phyloP scores from a whole-genome alignment of 164 flowering plant species.

The Brasenia schreberi region DNA sequence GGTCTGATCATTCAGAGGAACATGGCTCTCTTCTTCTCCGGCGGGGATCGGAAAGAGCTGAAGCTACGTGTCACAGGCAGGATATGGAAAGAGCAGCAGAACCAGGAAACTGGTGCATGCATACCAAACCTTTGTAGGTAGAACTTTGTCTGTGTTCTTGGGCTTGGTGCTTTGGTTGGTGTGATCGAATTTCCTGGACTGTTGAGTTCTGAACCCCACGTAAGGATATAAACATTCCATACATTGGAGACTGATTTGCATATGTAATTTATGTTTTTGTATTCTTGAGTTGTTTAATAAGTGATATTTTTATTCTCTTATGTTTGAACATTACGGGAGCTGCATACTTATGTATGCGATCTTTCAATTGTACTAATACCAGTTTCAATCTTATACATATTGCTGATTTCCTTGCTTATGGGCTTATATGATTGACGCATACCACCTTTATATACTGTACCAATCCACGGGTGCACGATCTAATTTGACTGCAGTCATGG shows the following conservation, averaged over 20 bases:
- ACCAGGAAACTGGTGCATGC: constrained; percentile 57
- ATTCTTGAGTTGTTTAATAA: neutral
- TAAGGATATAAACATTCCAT: neutral
- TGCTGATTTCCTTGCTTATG: too few species aligned
- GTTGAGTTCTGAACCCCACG: neutral
- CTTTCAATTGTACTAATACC: too few species aligned
- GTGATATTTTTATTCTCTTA: too few species aligned
- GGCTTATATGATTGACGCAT: too few species aligned
- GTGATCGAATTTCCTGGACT: too few species aligned
- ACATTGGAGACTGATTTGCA: neutral
- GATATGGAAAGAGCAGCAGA: constrained; percentile 96
- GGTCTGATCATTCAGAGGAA: constrained; percentile 89
- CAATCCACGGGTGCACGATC: too few species aligned
- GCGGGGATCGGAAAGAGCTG: constrained; percentile 82
- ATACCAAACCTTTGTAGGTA: constrained; percentile 72
- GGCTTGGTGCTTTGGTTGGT: neutral
- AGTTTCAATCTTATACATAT: too few species aligned
- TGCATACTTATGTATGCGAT: neutral
- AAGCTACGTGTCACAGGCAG: constrained; percentile 86
- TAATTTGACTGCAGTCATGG: too few species aligned
- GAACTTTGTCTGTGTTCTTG: neutral
- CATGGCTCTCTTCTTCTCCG: constrained; percentile 25
- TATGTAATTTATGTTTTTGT: neutral
- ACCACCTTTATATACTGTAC: too few species aligned
- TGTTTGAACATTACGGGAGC: neutral